Evolutionary conservation across 2,329 filamentous ascomycete genomes (phyloP).

Genomic region (Xylaria sp.): DNA sequence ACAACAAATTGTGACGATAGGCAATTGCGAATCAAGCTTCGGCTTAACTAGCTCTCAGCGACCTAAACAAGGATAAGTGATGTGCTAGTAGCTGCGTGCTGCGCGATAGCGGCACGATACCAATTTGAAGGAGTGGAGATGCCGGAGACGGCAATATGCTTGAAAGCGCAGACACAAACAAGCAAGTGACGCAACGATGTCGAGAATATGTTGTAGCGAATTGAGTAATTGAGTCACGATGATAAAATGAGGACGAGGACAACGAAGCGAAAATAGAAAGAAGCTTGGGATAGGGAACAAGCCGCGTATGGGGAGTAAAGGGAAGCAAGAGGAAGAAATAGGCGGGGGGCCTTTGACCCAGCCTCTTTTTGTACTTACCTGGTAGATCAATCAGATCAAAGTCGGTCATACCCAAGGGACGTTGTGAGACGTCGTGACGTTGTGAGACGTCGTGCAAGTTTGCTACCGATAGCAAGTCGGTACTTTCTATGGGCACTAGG

Average conservation of each 20-base stretch:
- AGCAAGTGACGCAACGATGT: conserved; percentile 12
- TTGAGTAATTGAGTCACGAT: conserved; percentile 27
- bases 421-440: conserved; percentile 6
- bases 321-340: conserved; percentile 4
- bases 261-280: conserved; percentile 5
- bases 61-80: conserved; percentile 7
- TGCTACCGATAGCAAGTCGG: not conserved
- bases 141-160: conserved; percentile 19
- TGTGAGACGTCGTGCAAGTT: conserved; percentile 1
- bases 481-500: not conserved
- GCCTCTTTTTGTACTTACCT: conserved; percentile 12
- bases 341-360: conserved; percentile 4
- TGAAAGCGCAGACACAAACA: not conserved
- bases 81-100: not conserved
- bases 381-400: conserved; percentile 5
- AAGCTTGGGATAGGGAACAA: not conserved
- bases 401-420: conserved; percentile 6
- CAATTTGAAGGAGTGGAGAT: conserved; percentile 24
- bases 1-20: conserved; percentile 12
- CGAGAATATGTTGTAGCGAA: conserved; percentile 12
- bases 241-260: conserved; percentile 9
- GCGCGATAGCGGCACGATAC: not conserved
- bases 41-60: not conserved
- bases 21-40: not conserved
- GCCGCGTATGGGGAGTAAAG: not conserved